Evolutionary conservation across 1,284 basidiomycete genomes (phyloP).

Genomic region (Fomitopsis schrenkii): DNA sequence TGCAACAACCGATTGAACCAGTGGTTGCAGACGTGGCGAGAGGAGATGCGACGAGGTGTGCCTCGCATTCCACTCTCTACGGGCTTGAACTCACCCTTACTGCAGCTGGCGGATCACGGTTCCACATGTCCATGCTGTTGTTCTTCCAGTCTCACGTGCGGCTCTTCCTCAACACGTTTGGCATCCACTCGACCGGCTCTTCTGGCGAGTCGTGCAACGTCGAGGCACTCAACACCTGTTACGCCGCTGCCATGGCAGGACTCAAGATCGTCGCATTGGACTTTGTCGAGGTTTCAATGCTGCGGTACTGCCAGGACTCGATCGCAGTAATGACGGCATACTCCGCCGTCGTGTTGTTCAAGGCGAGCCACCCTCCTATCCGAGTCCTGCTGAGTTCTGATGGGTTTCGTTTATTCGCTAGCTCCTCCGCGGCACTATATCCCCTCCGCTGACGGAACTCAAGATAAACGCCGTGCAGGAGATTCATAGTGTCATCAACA

Average conservation of each 20-base stretch:
- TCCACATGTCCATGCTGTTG: slow-evolving; percentile 67
- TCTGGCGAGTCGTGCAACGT: slow-evolving; percentile 44
- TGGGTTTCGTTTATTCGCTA: slow-evolving; percentile 21
- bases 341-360: slow-evolving; percentile 71
- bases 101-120: slow-evolving; percentile 59
- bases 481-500: slow-evolving; percentile 58
- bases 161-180: slow-evolving; percentile 79
- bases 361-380: slow-evolving; percentile 37
- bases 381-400: neutral
- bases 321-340: slow-evolving; percentile 82
- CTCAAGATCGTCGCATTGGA: slow-evolving; percentile 68
- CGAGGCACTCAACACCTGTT: slow-evolving; percentile 68
- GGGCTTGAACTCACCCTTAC: neutral
- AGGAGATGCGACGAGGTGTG: slow-evolving; percentile 66
- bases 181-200: slow-evolving; percentile 52
- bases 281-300: slow-evolving; percentile 68
- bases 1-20: slow-evolving; percentile 66
- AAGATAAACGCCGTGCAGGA: slow-evolving; percentile 53
- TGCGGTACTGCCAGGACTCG: slow-evolving; percentile 81
- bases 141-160: slow-evolving; percentile 75
- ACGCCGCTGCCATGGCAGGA: slow-evolving; percentile 63
- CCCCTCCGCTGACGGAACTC: slow-evolving; percentile 36
- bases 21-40: slow-evolving; percentile 67
- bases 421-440: slow-evolving; percentile 59
- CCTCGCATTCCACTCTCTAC: slow-evolving; percentile 3